Conservation (phyloP, 148 eudicot genomes). For the Fagopyrum esculentum region DNA sequence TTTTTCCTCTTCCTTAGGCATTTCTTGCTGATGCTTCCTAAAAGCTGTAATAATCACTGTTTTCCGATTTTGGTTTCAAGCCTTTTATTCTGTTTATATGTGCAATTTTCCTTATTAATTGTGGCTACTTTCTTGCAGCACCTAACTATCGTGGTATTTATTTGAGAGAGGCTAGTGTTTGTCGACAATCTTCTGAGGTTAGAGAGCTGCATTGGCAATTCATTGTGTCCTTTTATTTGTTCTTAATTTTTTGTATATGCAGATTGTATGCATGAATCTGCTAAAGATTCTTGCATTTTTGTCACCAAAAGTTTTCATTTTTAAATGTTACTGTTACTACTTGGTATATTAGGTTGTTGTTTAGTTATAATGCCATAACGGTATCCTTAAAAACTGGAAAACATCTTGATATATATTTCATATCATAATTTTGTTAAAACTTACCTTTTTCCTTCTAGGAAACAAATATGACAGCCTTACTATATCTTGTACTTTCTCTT, state of each 20-base stretch:
- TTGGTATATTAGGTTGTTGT: neutral
- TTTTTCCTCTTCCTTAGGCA: neutral
- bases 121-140: conserved; percentile 39
- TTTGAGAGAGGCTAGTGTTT: conserved; percentile 72
- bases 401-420: neutral
- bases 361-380: neutral
- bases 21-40: neutral
- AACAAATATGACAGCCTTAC: neutral
- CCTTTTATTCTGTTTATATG: neutral
- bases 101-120: neutral
- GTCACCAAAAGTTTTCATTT: neutral
- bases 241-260: neutral
- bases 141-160: conserved; percentile 89
- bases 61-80: neutral
- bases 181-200: conserved; percentile 78
- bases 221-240: neutral
- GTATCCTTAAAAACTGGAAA: neutral
- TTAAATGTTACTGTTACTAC: neutral
- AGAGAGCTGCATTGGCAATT: neutral
- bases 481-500: conserved; percentile 6
- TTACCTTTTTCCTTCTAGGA: neutral
- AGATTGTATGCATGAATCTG: neutral
- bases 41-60: neutral
- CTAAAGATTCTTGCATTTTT: neutral
- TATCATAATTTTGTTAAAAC: neutral